phyloP scores from a whole-genome alignment of 2,329 filamentous ascomycete genomes.

The Aphanoascus verrucosus region DNA sequence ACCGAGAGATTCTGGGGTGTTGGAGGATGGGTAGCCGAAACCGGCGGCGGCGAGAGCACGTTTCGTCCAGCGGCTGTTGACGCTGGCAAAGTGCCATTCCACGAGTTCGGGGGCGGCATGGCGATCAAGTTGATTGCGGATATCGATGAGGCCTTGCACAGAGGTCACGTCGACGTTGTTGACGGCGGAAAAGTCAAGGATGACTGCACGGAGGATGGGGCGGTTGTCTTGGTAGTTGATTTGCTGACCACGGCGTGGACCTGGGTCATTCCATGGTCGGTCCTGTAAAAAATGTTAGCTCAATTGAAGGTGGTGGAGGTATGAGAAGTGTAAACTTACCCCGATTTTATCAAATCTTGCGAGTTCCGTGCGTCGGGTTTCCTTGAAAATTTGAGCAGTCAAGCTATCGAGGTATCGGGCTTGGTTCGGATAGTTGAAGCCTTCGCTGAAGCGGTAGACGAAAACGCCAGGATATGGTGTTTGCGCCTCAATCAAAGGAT shows the following conservation, averaged over 20 bases:
- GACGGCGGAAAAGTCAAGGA: conserved; percentile 47
- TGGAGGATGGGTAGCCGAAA: conserved; percentile 37
- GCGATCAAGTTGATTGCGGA: conserved; percentile 44
- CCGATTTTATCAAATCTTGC: conserved; percentile 19
- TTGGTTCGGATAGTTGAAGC: conserved; percentile 49
- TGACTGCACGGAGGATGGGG: conserved; percentile 44
- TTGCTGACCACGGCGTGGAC: conserved; percentile 23
- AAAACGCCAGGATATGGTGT: conserved; percentile 45
- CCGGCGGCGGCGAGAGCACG: conserved; percentile 46
- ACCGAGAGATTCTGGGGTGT: conserved; percentile 9
- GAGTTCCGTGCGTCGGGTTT: conserved; percentile 39
- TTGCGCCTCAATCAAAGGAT: conserved; percentile 39
- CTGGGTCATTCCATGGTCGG: conserved; percentile 48
- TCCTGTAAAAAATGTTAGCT: conserved; percentile 22
- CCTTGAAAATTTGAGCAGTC: conserved; percentile 37
- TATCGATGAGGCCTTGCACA: conserved; percentile 45
- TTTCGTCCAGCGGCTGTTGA: conserved; percentile 47
- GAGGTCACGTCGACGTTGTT: conserved; percentile 48
- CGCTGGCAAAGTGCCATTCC: conserved; percentile 40
- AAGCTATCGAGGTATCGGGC: conserved; percentile 43
- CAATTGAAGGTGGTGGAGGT: no score
- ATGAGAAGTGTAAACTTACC: conserved; percentile 6
- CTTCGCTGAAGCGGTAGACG: conserved; percentile 46
- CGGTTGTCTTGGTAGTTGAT: conserved; percentile 22
- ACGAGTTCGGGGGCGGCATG: conserved; percentile 35